Conservation (phyloP, 495 filamentous ascomycete genomes). For the Hypoxylon fragiforme region DNA sequence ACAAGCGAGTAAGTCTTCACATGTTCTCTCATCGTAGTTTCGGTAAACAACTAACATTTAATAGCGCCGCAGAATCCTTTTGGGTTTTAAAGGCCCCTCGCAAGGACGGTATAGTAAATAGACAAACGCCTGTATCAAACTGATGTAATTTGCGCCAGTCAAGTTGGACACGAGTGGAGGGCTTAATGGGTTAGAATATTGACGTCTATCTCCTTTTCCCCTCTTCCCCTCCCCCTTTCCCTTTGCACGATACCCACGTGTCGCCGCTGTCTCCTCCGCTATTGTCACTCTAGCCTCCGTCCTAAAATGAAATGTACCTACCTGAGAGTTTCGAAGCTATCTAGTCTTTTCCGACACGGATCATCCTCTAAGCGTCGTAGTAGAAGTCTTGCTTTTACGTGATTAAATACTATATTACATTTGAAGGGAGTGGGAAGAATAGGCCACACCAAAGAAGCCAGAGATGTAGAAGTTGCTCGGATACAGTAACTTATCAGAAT, state of each 20-base stretch:
- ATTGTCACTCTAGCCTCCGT: too few species aligned
- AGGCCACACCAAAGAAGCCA: not conserved
- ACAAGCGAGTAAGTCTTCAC: constrained; percentile 87
- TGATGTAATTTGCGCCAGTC: not conserved
- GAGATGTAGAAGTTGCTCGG: constrained; percentile 15
- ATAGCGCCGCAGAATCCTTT: constrained; percentile 90
- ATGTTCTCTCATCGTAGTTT: too few species aligned
- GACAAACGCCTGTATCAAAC: not conserved
- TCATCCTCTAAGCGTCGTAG: not conserved
- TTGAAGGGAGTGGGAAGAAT: not conserved
- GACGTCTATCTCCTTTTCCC: not conserved
- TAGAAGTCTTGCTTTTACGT: too few species aligned
- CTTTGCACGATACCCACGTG: not conserved
- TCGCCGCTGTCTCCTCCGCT: not conserved
- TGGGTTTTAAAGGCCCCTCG: constrained; percentile 64
- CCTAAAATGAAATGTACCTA: constrained; percentile 19
- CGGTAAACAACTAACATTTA: constrained; percentile 13
- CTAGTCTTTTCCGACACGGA: constrained; percentile 7
- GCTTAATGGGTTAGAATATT: constrained; percentile 1
- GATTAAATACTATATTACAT: not conserved
- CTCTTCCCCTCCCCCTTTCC: too few species aligned
- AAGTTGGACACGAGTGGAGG: constrained; percentile 3
- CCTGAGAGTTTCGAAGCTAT: constrained; percentile 3
- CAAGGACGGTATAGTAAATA: not conserved
- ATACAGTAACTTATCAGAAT: constrained; percentile 25